Evolutionary conservation across 2,329 filamentous ascomycete species (phyloP), one percentile per base, ranked within the genome.

Genomic region (Sporothrix inflata): DNA sequence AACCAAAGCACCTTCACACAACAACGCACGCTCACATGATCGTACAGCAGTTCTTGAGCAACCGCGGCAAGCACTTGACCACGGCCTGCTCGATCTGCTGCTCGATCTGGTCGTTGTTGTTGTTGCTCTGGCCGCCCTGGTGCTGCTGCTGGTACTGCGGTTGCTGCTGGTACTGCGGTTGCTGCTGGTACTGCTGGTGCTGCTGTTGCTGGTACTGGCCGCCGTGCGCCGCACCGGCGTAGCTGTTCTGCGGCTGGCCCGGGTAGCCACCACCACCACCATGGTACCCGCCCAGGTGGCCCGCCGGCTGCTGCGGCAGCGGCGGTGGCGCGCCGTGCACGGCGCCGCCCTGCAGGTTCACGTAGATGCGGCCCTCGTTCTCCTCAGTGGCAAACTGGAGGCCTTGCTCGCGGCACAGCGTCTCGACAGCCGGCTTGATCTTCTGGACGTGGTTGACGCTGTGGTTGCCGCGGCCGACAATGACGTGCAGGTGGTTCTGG

Each of bases 391-490:
- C 83, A 81, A 92, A 98, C 77, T 94, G 88, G 71, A 99, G 85
- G 0, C 94, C 93, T 60, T 97, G 82, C 80, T 98, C 92, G 66
- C 85, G 87, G 81, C 95, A 97, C 66, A 98, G 85, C 79, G 92
- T 87, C 83, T 98, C 94, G 57, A 98, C 94, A 74, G 92, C 88
- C n/a, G 96, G 96, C 83, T 97, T 98, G 81, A 99, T 90, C 85
- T 96, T 98, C 82, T 97, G 94, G 30, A 98, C 87, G 78, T 96
- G 92, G 75, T 90, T 88, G 11, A 83, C 84, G 68, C 90, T 93
- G 83, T 99, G 96, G 80, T 97, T 96, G 3, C 96, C 96, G 82
- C 95, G 97, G 78, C 96, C 96, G 40, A 98, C 95, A 78, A 99
- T 98, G 53, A 97, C 94, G 83, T 97, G 94, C 71, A 99, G 84